These are phyloP conservation scores for Orbilia ellipsospora DNA, from an alignment of 2,329 filamentous ascomycete genomes.

Conservation along the genomic window DNA sequence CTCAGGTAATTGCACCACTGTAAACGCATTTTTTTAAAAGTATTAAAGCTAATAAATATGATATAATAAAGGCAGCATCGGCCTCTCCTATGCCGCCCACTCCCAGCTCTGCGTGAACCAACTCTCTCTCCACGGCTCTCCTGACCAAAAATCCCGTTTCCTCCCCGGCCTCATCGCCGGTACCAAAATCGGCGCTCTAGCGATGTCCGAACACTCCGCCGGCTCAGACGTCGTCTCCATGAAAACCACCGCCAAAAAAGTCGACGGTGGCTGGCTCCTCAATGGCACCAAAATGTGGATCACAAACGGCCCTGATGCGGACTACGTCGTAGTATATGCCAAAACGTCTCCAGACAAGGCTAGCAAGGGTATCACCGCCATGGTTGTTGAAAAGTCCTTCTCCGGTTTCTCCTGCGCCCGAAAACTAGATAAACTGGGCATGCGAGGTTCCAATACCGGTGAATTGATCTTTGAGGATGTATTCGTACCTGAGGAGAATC, in stretches of 20 bases:
- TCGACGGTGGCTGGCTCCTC: slow-evolving; percentile 85
- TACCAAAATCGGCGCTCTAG: slow-evolving; percentile 83
- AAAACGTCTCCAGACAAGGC: slow-evolving; percentile 85
- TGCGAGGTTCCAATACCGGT: slow-evolving; percentile 96
- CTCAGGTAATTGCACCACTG: slow-evolving; percentile 67
- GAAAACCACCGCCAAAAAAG: slow-evolving; percentile 81
- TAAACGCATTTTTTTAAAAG: neutral
- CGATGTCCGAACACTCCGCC: slow-evolving; percentile 92
- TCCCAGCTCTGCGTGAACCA: slow-evolving; percentile 97
- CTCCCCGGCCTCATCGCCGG: slow-evolving; percentile 85
- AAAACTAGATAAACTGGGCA: slow-evolving; percentile 97
- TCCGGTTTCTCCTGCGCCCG: slow-evolving; percentile 85
- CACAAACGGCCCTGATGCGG: slow-evolving; percentile 94
- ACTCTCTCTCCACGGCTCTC: slow-evolving; percentile 84
- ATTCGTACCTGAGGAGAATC: slow-evolving; percentile 83
- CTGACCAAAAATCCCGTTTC: slow-evolving; percentile 81
- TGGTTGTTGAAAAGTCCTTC: slow-evolving; percentile 78
- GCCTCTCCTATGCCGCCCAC: slow-evolving; percentile 92
- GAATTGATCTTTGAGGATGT: slow-evolving; percentile 91
- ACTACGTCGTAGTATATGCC: slow-evolving; percentile 93
- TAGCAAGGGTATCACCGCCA: slow-evolving; percentile 91
- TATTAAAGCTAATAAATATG: neutral
- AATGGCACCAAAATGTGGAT: slow-evolving; percentile 99
- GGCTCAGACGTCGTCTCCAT: slow-evolving; percentile 96
- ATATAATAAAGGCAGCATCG: slow-evolving; percentile 70